Evolutionary conservation across 192 early-diverging fungal species (phyloP), one percentile per base, ranked within the genome.

Genomic region (Backusella psychrophila): DNA sequence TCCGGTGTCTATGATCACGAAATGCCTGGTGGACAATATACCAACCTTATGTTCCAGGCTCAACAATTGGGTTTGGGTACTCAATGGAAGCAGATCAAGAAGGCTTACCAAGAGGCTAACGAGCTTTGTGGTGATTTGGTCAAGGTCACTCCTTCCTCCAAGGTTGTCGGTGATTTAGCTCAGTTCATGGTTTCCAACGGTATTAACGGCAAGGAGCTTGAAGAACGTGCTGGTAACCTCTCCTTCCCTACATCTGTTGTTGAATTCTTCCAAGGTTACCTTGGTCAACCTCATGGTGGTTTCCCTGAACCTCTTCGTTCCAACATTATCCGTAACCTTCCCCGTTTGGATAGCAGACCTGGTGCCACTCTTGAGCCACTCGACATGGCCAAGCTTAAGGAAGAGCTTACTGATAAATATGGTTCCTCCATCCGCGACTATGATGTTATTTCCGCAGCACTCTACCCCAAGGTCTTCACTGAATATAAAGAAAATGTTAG

Each of bases 1-100:
- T 93, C 96, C 2, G 92, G 93, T 23, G 96, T 98, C 17, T 98
- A 98, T 84, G 88, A 91, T 34, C 96, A 97, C 82, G 97, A 98
- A 87, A 97, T 98, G 97, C 96, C 95, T 66, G 96, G 97, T 74
- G 93, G 97, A 34, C 97, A 99, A 85, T 99, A 99, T 89, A 99
- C 97, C 66, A 99, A 99, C 86, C 84, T 99, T 56, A 91, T 98
- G 88, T 99, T 99, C 93, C 97, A 99, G 85, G 91, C 94, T 38
- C 94, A 97, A 82, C 94, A 95, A 78, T 88, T 98, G 19, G 97
- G 97, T 8, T 87, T 99, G 15, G 97, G 97, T 66, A 89, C 94
- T 36, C 90, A 91, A 75, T 99, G 97, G 97, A 92, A 95, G 78
- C 93, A 94, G 77, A 94, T 99, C 78, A 98, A 98, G 86, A 85